Evolutionary conservation across 2,329 filamentous ascomycete species (phyloP).

Genomic region (Leptosphaerulina australis): DNA sequence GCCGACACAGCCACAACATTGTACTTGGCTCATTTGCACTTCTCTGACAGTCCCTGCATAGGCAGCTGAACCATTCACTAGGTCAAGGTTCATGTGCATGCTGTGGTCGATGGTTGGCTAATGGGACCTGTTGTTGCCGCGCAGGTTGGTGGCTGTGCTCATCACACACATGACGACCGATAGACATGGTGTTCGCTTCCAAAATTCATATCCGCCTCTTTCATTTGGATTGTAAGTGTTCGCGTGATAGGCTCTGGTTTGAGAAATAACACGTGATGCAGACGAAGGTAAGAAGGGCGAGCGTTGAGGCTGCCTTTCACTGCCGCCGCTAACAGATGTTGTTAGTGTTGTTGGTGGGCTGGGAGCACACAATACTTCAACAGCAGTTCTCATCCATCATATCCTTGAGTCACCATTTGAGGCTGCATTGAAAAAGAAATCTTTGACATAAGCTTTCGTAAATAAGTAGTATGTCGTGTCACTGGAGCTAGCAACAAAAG

Average conservation of each 20-base stretch:
- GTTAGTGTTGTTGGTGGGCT: neutral
- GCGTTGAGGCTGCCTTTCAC: neutral
- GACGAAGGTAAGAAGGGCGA: neutral
- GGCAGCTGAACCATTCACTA: neutral
- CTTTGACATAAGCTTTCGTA: neutral
- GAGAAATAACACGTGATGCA: neutral
- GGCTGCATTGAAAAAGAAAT: neutral
- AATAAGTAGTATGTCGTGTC: neutral
- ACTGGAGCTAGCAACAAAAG: neutral
- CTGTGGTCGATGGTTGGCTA: neutral
- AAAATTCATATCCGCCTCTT: too few species aligned
- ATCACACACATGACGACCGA: neutral
- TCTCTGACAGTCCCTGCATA: neutral
- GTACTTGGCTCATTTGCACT: neutral
- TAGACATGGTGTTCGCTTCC: too few species aligned
- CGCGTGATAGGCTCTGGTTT: too few species aligned
- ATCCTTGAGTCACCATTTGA: neutral
- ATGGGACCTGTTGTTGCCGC: neutral
- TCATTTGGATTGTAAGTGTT: too few species aligned
- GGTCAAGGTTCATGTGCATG: neutral
- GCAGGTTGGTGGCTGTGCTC: neutral
- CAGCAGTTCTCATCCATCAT: neutral
- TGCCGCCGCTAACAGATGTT: neutral
- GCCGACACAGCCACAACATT: slow-evolving; percentile 10
- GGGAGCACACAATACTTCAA: neutral